A percentile compares a stretch with the other conserved stretches of the same genome.
Evolutionary conservation across 2,329 filamentous ascomycete species (phyloP).

Genomic region (Talaromyces sp.): DNA sequence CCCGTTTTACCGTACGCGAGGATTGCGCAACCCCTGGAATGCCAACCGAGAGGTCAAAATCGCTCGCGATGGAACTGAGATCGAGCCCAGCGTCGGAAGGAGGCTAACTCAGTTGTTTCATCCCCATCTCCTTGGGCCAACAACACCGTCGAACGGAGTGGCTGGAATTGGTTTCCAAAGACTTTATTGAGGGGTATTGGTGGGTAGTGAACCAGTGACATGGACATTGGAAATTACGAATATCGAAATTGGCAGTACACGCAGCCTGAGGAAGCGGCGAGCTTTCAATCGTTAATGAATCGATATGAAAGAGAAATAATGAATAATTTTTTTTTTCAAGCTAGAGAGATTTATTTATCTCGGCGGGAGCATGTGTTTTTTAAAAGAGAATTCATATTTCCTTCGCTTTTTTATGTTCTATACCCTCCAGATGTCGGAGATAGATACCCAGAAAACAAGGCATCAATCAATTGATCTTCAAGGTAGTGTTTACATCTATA

Average conservation of each 20-base stretch:
- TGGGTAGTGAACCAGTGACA: not conserved
- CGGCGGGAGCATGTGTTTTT: not conserved
- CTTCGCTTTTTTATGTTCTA: too few species aligned
- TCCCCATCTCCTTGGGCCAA: constrained; percentile 22
- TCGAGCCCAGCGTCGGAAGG: constrained; percentile 76
- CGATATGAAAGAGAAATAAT: not conserved
- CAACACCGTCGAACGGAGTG: not conserved
- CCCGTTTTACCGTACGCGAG: constrained; percentile 83
- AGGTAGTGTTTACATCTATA: not conserved
- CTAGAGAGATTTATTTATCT: not conserved
- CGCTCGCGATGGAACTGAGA: constrained; percentile 85
- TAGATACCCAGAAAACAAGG: too few species aligned
- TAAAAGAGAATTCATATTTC: too few species aligned
- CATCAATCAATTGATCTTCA: too few species aligned
- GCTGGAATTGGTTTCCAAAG: constrained; percentile 2
- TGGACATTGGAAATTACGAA: not conserved
- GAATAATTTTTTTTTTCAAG: not conserved
- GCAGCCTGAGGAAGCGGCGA: not conserved
- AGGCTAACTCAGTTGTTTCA: constrained; percentile 76
- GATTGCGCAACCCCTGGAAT: constrained; percentile 89
- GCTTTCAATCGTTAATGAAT: not conserved
- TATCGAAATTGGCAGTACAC: not conserved
- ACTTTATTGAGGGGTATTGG: constrained; percentile 2
- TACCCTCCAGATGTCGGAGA: too few species aligned
- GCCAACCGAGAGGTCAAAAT: constrained; percentile 95